phyloP scores from a whole-genome alignment of 805 yeast species.

The Candida maris region DNA sequence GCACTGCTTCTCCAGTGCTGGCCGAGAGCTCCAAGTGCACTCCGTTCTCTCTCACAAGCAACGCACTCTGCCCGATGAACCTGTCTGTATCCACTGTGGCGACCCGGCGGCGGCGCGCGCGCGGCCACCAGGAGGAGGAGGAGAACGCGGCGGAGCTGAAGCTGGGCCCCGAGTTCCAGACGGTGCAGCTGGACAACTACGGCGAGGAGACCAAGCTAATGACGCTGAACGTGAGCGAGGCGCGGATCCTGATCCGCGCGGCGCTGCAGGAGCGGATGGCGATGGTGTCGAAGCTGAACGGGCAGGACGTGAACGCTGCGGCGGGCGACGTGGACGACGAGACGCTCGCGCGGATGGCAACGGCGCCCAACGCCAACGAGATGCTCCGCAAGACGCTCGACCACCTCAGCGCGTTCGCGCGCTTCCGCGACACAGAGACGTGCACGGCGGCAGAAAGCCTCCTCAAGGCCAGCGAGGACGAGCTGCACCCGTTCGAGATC shows the following conservation, averaged over 20 bases:
- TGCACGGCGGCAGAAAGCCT: conserved; percentile 90
- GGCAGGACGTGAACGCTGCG: conserved; percentile 26
- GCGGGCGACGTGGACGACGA: conserved; percentile 42
- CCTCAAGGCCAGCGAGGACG: conserved; percentile 68
- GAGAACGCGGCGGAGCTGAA: conserved; percentile 87
- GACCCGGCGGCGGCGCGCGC: conserved; percentile 70
- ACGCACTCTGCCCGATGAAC: conserved; percentile 72
- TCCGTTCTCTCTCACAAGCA: no score
- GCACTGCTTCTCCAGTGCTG: no score
- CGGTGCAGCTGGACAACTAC: conserved; percentile 73
- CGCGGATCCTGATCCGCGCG: conserved; percentile 83
- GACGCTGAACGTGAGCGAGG: conserved; percentile 85
- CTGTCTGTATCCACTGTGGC: conserved; percentile 86
- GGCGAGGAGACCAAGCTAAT: conserved; percentile 76
- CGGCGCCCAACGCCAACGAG: conserved; percentile 76
- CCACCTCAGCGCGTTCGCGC: conserved; percentile 76
- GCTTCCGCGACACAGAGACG: conserved; percentile 89
- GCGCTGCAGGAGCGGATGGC: conserved; percentile 74
- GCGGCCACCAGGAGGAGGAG: conserved; percentile 68
- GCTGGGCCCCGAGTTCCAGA: conserved; percentile 89
- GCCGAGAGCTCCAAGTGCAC: no score
- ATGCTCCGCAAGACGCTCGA: conserved; percentile 90
- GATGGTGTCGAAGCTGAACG: conserved; percentile 40
- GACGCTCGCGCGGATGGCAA: conserved; percentile 45
- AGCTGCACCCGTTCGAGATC: conserved; percentile 90